phyloP scores from a whole-genome alignment of 1,284 basidiomycete genomes.

The Amylostereum areolatum region DNA sequence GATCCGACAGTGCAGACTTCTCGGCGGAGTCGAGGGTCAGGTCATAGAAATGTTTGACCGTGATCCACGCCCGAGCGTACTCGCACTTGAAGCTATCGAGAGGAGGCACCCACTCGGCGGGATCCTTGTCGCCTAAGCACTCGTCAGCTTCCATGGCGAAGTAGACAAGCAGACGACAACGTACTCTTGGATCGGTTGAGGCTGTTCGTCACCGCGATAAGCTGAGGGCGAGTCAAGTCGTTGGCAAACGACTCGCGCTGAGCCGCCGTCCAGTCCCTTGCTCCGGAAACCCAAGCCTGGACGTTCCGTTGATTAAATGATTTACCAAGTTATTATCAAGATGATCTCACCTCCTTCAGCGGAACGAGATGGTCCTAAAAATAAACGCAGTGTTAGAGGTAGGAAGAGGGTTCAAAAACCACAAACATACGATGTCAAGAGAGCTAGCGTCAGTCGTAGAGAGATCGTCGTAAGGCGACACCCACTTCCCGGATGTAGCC shows the following conservation, averaged over 20 bases:
- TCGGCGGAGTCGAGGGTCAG: constrained; percentile 37
- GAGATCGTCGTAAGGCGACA: constrained; percentile 44
- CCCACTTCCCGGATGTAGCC: constrained; percentile 44
- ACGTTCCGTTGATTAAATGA: neutral
- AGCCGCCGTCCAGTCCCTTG: constrained; percentile 40
- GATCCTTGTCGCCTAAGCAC: constrained; percentile 29
- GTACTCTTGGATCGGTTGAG: constrained; percentile 33
- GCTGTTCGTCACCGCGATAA: constrained; percentile 43
- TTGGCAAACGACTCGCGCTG: constrained; percentile 46
- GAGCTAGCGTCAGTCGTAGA: constrained; percentile 37
- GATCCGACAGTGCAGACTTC: constrained; percentile 23
- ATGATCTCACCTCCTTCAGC: constrained; percentile 35
- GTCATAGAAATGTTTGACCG: constrained; percentile 44
- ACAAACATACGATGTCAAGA: constrained; percentile 41
- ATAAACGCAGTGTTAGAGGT: no score
- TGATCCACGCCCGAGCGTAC: constrained; percentile 41
- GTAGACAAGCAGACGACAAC: neutral
- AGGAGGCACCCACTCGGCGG: constrained; percentile 43
- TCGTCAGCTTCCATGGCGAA: neutral
- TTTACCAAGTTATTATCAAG: neutral
- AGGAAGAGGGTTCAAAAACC: neutral
- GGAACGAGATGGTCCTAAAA: constrained; percentile 47
- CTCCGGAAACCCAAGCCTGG: constrained; percentile 48
- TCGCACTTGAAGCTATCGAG: constrained; percentile 39
- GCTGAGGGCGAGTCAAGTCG: constrained; percentile 45